Percentiles rank a stretch among this genome's conserved stretches.
Evolutionary conservation across 306 rosid genomes (phyloP).

Genomic region (Leucaena leucocephala): DNA sequence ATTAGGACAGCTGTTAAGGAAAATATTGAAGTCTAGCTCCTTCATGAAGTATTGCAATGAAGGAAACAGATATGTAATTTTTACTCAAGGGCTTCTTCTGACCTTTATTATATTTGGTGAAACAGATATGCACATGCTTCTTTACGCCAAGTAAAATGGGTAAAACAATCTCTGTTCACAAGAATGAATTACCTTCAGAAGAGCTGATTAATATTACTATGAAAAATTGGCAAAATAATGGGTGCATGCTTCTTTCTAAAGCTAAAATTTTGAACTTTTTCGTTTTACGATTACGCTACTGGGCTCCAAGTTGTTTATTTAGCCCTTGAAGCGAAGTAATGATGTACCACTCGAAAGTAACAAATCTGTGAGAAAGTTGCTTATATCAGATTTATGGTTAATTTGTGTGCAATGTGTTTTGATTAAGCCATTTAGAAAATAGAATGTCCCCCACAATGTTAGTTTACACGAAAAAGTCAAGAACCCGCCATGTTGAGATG

Average conservation of each 20-base stretch:
- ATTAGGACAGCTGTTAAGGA: neutral
- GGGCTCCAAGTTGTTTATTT: neutral
- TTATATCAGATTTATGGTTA: neutral
- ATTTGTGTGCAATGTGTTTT: neutral
- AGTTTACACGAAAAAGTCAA: neutral
- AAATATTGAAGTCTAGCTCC: no score
- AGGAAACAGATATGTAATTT: neutral
- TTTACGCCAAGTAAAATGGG: neutral
- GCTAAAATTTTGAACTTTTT: neutral
- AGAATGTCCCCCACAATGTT: neutral
- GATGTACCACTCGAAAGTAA: neutral
- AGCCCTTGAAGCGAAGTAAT: neutral
- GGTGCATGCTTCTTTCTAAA: neutral
- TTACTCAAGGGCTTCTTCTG: neutral
- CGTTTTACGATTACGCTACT: neutral
- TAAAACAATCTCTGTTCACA: neutral
- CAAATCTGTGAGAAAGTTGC: neutral
- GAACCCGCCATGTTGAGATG: neutral
- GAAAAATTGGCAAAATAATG: neutral
- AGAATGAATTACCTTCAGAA: neutral
- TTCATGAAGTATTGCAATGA: no score
- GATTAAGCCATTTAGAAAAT: neutral
- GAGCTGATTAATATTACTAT: neutral
- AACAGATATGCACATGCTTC: neutral
- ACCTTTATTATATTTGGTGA: neutral